Evolutionary conservation across 495 filamentous ascomycete genomes (phyloP).

Genomic region (Oidiodendron maius): DNA sequence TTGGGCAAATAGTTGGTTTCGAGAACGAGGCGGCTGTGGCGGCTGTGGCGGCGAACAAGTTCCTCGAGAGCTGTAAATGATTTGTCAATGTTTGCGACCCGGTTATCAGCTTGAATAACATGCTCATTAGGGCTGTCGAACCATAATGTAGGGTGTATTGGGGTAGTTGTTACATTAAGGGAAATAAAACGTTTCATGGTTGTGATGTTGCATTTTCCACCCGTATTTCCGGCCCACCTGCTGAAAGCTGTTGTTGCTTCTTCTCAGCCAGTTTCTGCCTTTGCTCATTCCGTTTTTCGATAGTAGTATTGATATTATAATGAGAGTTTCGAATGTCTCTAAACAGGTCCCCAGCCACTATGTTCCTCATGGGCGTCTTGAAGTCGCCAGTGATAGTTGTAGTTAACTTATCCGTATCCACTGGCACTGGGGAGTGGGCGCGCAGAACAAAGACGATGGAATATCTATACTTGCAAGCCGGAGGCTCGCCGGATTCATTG

Average conservation of each 20-base stretch:
- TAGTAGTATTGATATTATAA: slow-evolving; percentile 14
- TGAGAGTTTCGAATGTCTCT: slow-evolving; percentile 5
- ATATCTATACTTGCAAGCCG: slow-evolving; percentile 4
- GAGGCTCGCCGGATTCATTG: neutral
- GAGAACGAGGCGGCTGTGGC: slow-evolving; percentile 18
- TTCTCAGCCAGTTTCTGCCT: slow-evolving; percentile 11
- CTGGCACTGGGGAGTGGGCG: slow-evolving; percentile 10
- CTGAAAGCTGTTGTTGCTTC: neutral
- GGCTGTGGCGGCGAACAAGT: neutral
- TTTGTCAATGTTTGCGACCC: too few species aligned
- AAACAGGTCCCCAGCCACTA: slow-evolving; percentile 7
- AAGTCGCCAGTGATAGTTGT: slow-evolving; percentile 9
- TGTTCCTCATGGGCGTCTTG: slow-evolving; percentile 1
- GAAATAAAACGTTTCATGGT: too few species aligned
- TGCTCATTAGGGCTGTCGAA: too few species aligned
- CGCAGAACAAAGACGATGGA: slow-evolving; percentile 16
- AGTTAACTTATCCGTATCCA: slow-evolving; percentile 13
- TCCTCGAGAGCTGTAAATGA: neutral
- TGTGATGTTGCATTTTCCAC: neutral
- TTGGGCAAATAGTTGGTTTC: slow-evolving; percentile 21
- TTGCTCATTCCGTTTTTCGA: slow-evolving; percentile 10
- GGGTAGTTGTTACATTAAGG: too few species aligned
- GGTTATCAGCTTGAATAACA: too few species aligned
- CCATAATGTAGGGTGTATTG: too few species aligned
- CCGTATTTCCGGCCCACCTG: neutral